Percentiles rank a stretch among this genome's conserved stretches.
Conservation (phyloP, 768 basidiomycete genomes). For the Mycena polygramma region DNA sequence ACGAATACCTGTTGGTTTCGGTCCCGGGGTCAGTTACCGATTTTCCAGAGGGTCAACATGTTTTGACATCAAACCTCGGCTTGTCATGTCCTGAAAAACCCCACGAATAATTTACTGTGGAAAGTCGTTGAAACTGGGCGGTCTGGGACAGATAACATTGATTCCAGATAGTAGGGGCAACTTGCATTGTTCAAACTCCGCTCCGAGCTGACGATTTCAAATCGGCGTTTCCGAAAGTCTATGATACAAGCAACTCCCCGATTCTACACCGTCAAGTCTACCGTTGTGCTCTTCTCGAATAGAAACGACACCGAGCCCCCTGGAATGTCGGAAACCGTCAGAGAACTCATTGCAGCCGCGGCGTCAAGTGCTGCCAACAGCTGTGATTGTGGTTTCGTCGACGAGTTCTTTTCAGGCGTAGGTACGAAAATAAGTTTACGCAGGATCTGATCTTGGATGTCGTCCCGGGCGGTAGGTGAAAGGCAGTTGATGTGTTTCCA, state of each 20-base stretch:
- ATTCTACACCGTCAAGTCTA: conserved; percentile 26
- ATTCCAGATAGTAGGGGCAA: too few relatives aligned
- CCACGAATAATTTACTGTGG: too few relatives aligned
- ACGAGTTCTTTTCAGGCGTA: conserved; percentile 17
- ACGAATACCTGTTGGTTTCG: too few relatives aligned
- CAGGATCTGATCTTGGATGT: conserved; percentile 77
- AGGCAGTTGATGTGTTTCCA: conserved; percentile 91
- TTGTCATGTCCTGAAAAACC: too few relatives aligned
- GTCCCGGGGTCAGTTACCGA: too few relatives aligned
- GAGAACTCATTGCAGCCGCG: conserved; percentile 48
- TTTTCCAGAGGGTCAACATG: too few relatives aligned
- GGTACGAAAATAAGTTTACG: conserved; percentile 58
- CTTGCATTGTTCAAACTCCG: too few relatives aligned
- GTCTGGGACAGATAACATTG: too few relatives aligned
- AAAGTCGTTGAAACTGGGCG: too few relatives aligned
- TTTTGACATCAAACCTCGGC: too few relatives aligned
- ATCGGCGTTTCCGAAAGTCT: neutral
- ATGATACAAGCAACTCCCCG: neutral
- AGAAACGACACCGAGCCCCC: conserved; percentile 83
- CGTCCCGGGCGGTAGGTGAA: conserved; percentile 54
- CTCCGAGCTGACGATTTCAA: too few relatives aligned
- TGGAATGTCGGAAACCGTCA: conserved; percentile 56
- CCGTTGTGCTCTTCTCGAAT: conserved; percentile 71
- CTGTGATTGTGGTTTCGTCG: conserved; percentile 44
- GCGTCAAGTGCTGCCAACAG: conserved; percentile 65